A percentile compares a stretch with the other conserved stretches of the same genome.
These are phyloP conservation scores for Endocladia muricata DNA, from an alignment of 31 red algal species.

Conservation along the genomic window DNA sequence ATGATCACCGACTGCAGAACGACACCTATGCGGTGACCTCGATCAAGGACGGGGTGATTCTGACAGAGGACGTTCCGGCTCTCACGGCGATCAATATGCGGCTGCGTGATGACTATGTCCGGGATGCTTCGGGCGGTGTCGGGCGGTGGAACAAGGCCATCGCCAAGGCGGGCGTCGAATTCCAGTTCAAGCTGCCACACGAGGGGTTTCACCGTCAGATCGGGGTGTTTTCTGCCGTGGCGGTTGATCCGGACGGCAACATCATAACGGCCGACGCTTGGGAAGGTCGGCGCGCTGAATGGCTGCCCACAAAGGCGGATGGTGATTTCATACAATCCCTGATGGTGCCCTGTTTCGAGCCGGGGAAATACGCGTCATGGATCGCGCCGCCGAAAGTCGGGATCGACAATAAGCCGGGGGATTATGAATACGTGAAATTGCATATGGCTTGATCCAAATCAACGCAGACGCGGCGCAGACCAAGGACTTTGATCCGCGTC, in stretches of 20 bases:
- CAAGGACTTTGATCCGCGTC: too few species aligned
- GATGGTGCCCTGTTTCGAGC: neutral
- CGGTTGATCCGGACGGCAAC: neutral
- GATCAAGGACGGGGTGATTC: neutral
- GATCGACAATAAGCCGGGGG: too few species aligned
- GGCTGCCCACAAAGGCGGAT: neutral
- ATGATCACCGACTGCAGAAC: neutral
- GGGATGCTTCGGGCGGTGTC: conserved; percentile 3
- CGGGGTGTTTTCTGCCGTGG: neutral
- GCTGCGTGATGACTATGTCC: conserved; percentile 1
- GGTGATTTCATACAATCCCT: neutral
- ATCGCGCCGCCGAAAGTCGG: neutral
- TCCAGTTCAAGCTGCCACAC: neutral
- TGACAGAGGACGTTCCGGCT: neutral
- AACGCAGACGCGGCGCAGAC: too few species aligned
- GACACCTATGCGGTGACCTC: neutral
- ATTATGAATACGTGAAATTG: too few species aligned
- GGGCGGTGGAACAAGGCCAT: conserved; percentile 1
- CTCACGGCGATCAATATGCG: neutral
- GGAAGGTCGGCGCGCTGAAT: neutral
- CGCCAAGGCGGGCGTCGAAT: neutral
- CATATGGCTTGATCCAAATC: too few species aligned
- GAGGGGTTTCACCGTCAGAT: neutral
- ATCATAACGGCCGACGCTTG: neutral
- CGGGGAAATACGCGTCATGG: neutral